Evolutionary conservation across 805 yeast genomes (phyloP), one percentile per base, ranked within the genome.

Genomic region (Nematodospora valgi): DNA sequence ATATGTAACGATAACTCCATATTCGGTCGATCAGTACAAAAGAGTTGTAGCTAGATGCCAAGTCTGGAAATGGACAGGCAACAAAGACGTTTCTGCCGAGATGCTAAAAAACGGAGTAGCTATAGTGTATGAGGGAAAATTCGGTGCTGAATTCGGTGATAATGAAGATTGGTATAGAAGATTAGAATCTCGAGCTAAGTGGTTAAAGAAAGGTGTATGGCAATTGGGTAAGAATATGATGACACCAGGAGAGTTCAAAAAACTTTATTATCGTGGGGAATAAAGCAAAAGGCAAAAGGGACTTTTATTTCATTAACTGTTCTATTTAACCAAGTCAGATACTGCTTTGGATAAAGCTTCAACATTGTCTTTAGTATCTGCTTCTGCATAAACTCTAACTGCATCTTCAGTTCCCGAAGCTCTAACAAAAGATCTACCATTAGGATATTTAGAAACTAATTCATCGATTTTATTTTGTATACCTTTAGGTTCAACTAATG

Each of bases 381-480:
- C 95, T 59, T 93, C 98, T 1, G 96, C 93, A 48, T 93, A 93
- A 5, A 93, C 86, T 48, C 98, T 76, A 2, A 93, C 97, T 0
- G 96, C 98, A 58, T 93, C 94, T 58, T 93, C 98, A 1, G 98
- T 93, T 10, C 98, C 98, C 41, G 95, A 83, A 7, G 98, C 98
- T 48, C 98, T 77, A 3, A 91, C 98, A 59, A 93, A 93, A 2
- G 95, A 81, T 52, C 98, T 75, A 2, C 91, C 97, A 12, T 60
- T 52, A 0, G 62, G 47, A 44, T 68, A 79, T 46, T 74, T 61
- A 7, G 62, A 52, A 13, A 91, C 91, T 19, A 74, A 54, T 4
- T 49, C 67, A 54, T 93, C 93, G 37, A 93, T 86, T 43, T 74
- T 58, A 1, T 42, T 65, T 61, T 93, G 98, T 40, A 93, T 58